Percentiles rank a stretch among this genome's conserved stretches.
phyloP scores from a whole-genome alignment of 257 asterid genomes.

The Primulina tabacum region DNA sequence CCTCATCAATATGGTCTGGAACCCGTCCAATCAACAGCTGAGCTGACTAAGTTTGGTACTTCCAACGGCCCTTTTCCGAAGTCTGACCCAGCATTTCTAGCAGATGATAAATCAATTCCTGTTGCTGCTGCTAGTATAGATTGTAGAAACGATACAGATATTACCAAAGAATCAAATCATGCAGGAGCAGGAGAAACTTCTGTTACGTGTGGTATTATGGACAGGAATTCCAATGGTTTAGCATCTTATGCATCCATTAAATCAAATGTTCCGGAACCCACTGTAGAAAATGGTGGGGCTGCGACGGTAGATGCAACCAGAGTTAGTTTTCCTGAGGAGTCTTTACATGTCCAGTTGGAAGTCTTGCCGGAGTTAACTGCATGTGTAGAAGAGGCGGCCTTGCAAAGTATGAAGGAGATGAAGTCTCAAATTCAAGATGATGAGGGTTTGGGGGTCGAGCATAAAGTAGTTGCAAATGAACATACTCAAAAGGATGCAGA shows the following conservation, averaged over 20 bases:
- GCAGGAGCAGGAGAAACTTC: conserved; percentile 32
- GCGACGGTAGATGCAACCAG: conserved; percentile 32
- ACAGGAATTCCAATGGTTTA: conserved; percentile 29
- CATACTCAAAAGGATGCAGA: conserved; percentile 49
- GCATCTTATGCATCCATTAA: conserved; percentile 26
- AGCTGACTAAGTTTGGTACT: conserved; percentile 31
- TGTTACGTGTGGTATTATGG: conserved; percentile 28
- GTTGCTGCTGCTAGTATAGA: conserved; percentile 34
- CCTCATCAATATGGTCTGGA: conserved; percentile 37
- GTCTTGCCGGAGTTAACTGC: conserved; percentile 72
- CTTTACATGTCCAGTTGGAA: conserved; percentile 42
- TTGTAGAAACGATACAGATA: conserved; percentile 26
- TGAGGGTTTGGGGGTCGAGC: conserved; percentile 30
- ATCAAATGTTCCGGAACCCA: conserved; percentile 23
- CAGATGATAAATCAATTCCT: conserved; percentile 33
- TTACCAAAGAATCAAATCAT: conserved; percentile 25
- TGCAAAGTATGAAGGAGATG: conserved; percentile 55
- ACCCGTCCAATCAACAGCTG: conserved; percentile 32
- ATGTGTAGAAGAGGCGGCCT: conserved; percentile 57
- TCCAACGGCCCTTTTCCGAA: conserved; percentile 27
- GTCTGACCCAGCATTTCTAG: conserved; percentile 34
- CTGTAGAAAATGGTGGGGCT: conserved; percentile 32
- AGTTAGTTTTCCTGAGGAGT: conserved; percentile 25
- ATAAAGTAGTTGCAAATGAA: conserved; percentile 33
- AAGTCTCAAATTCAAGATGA: conserved; percentile 51